Base-by-base conservation (phyloP, 148 eudicot species). In the Bassia scoparia region DNA sequence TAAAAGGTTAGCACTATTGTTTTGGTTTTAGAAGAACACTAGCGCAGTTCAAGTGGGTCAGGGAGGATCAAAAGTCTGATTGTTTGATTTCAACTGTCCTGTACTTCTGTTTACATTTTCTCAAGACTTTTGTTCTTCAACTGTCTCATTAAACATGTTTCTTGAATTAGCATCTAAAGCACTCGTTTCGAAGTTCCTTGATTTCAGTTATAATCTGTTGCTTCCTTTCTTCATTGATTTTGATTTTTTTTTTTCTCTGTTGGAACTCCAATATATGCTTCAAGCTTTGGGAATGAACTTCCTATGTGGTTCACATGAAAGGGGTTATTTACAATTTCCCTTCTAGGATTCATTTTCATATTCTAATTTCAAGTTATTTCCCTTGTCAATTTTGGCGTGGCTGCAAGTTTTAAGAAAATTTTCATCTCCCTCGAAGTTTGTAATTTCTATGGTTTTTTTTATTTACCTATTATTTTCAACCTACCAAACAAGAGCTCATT, bases 1-100 rank as follows among this genome's bases (percentile, higher is more conserved):
- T 91, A 68, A 95, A 91, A 91, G 98, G 98, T 95, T 23, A 30
- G 78, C 64, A 29, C 73, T 8, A 73, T 38, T 59, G 54, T 23
- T 61, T 61, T 75, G n/a, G 15, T 74, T 70, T 55, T 54, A 29
- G 56, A 73, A 35, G 33, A 48, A 23, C n/a, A n/a, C n/a, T n/a
- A n/a, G n/a, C n/a, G 24, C 49, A 35, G 21, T 61, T 61, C 38
- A 31, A 61, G 65, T 33, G 24, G 23, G 37, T 61, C 41, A 61
- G 65, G 27, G 41, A 30, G 65, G 63, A 15, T 60, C 21, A 60
- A 37, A 58, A 30, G 63, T 29, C 21, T 60, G 63, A n/a, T n/a
- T n/a, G n/a, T n/a, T 24, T 29, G 9, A 30, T 12, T 60, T 60
- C 2, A 29, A 9, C 2, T 29, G 63, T 29, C n/a, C n/a, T n/a